A percentile compares a stretch with the other conserved stretches of the same genome.
These are phyloP conservation scores for Podospora didyma DNA, from an alignment of 495 filamentous ascomycete species.

Conservation along the genomic window DNA sequence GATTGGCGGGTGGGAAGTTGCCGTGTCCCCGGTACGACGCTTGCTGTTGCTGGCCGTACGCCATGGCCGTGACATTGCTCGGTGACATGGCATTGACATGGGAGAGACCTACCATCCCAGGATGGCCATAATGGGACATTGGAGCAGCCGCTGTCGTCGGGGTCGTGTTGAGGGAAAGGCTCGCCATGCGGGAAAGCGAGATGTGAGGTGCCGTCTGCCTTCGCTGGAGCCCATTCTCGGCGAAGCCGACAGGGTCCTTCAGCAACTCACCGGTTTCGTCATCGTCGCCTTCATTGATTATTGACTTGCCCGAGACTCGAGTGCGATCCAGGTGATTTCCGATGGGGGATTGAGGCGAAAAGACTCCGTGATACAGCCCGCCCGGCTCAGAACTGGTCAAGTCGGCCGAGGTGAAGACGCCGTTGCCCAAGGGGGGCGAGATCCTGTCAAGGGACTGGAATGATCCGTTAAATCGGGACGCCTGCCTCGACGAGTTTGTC, in stretches of 20 bases:
- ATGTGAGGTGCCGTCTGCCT: conserved; percentile 73
- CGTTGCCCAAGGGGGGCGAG: conserved; percentile 55
- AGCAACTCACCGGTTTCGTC: conserved; percentile 83
- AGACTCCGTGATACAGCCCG: conserved; percentile 66
- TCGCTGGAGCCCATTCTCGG: conserved; percentile 66
- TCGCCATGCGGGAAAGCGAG: conserved; percentile 66
- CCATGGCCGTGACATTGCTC: conserved; percentile 33
- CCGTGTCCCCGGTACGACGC: conserved; percentile 52
- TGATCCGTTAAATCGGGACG: conserved; percentile 71
- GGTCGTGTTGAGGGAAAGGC: conserved; percentile 66
- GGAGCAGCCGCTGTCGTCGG: conserved; percentile 44
- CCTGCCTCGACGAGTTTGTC: conserved; percentile 59
- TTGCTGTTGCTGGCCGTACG: conserved; percentile 51
- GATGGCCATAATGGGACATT: conserved; percentile 49
- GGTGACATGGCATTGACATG: conserved; percentile 59
- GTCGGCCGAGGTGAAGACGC: conserved; percentile 51
- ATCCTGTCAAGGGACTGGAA: conserved; percentile 72
- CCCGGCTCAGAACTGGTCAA: conserved; percentile 57
- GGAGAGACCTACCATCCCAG: conserved; percentile 36
- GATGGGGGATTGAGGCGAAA: conserved; percentile 81
- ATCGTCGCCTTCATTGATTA: conserved; percentile 82
- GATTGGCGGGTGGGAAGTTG: conserved; percentile 81
- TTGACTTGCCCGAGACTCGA: conserved; percentile 71
- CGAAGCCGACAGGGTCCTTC: conserved; percentile 80
- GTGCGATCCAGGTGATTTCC: conserved; percentile 69